These are phyloP conservation scores for Colletotrichum sp. DNA, from an alignment of 2,329 filamentous ascomycete species.

Conservation along the genomic window DNA sequence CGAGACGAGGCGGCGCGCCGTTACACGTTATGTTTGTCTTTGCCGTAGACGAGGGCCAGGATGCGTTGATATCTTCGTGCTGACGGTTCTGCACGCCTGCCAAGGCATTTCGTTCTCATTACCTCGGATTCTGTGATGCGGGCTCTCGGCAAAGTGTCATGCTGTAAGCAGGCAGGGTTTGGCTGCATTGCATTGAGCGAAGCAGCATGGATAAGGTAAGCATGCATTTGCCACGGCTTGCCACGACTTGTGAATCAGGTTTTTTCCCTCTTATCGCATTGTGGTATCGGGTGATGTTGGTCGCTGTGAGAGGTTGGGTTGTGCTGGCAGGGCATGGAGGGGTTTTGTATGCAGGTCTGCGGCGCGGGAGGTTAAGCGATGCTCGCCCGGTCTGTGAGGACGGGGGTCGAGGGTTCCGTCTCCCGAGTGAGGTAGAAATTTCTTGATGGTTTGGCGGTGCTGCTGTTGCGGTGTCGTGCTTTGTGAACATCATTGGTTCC, in stretches of 20 bases:
- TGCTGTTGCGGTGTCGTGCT: neutral
- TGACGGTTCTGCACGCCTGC: neutral
- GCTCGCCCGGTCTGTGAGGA: neutral
- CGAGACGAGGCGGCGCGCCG: neutral
- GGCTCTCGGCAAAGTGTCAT: neutral
- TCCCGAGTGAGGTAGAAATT: neutral
- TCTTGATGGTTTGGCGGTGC: neutral
- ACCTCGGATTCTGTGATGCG: neutral
- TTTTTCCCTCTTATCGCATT: neutral
- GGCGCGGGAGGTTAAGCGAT: neutral
- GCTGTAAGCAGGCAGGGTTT: neutral
- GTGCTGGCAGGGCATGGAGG: neutral
- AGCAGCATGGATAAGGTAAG: neutral
- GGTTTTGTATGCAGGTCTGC: neutral
- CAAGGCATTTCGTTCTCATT: neutral
- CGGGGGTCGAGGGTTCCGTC: neutral
- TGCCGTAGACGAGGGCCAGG: neutral
- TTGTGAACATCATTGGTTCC: neutral
- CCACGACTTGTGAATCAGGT: neutral
- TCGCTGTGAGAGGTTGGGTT: neutral
- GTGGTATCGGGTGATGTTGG: neutral
- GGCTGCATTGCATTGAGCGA: neutral
- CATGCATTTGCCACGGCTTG: neutral
- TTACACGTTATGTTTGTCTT: neutral
- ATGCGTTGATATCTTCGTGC: neutral